phyloP scores from a whole-genome alignment of 441 rosid species.

The Gossypium schwendimanii region DNA sequence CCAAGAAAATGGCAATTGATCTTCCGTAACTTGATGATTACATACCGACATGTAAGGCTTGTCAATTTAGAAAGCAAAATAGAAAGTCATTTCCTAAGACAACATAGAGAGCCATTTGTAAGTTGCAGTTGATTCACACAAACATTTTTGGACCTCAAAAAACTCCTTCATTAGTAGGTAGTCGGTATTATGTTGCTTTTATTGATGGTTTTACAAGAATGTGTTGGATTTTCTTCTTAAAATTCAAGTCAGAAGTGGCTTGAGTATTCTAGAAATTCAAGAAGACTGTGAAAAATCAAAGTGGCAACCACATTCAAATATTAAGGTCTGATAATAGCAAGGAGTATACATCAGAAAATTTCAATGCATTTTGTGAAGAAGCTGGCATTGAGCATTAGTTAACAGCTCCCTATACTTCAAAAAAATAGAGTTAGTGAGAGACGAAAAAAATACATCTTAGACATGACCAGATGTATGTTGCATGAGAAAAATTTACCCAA shows the following conservation, averaged over 20 bases:
- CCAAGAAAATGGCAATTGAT: too few species aligned
- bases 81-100: neutral
- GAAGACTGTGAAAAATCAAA: neutral
- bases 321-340: neutral
- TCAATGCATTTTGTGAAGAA: too few species aligned
- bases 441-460: neutral
- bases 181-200: neutral
- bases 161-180: neutral
- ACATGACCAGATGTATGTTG: neutral
- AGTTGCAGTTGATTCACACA: neutral
- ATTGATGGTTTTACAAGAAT: neutral
- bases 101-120: neutral
- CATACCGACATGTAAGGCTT: neutral
- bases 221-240: neutral
- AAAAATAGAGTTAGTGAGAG: neutral
- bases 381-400: neutral
- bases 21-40: too few species aligned
- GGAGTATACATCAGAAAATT: neutral
- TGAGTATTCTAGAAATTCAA: neutral
- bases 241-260: too few species aligned
- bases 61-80: neutral
- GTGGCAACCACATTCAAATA: neutral
- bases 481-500: neutral
- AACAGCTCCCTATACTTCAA: neutral
- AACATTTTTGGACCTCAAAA: neutral